Evolutionary conservation across 2,329 filamentous ascomycete genomes (phyloP).

Genomic region (Waltergamsia citrina): DNA sequence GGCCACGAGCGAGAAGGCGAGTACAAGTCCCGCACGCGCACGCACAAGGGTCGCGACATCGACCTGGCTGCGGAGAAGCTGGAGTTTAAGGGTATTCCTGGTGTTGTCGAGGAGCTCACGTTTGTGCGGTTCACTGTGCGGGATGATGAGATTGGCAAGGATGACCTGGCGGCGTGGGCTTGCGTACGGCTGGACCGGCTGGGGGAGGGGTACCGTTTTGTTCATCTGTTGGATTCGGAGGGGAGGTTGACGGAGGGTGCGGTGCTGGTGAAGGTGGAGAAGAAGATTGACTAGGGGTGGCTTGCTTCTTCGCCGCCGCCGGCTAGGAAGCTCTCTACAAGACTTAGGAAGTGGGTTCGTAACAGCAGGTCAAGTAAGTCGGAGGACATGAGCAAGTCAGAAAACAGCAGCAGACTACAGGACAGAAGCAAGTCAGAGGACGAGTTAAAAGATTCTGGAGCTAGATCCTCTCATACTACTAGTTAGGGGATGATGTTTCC

Average conservation of each 20-base stretch:
- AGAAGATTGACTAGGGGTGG: slow-evolving; percentile 29
- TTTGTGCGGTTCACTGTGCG: slow-evolving; percentile 80
- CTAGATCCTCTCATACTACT: too few species aligned
- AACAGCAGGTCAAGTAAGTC: too few species aligned
- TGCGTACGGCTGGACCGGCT: slow-evolving; percentile 80
- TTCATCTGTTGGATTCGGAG: slow-evolving; percentile 63
- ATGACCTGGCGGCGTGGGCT: slow-evolving; percentile 78
- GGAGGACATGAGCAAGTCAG: background rate
- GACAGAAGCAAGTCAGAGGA: too few species aligned
- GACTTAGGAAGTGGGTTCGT: background rate
- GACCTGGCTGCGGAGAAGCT: slow-evolving; percentile 53
- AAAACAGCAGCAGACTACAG: too few species aligned
- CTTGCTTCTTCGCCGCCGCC: background rate
- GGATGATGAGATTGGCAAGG: slow-evolving; percentile 72
- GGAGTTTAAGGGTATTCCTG: slow-evolving; percentile 42
- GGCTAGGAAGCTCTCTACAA: background rate
- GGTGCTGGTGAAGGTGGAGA: slow-evolving; percentile 66
- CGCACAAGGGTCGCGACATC: slow-evolving; percentile 46
- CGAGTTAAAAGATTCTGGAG: too few species aligned
- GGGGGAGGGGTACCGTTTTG: slow-evolving; percentile 63
- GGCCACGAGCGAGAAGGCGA: slow-evolving; percentile 30
- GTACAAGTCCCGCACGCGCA: slow-evolving; percentile 51
- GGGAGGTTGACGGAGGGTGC: slow-evolving; percentile 58
- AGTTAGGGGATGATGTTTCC: too few species aligned
- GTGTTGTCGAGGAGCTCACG: slow-evolving; percentile 58